These are phyloP conservation scores for Paraglomus brasilianum DNA, from an alignment of 192 early-diverging fungal genomes.

Conservation along the genomic window DNA sequence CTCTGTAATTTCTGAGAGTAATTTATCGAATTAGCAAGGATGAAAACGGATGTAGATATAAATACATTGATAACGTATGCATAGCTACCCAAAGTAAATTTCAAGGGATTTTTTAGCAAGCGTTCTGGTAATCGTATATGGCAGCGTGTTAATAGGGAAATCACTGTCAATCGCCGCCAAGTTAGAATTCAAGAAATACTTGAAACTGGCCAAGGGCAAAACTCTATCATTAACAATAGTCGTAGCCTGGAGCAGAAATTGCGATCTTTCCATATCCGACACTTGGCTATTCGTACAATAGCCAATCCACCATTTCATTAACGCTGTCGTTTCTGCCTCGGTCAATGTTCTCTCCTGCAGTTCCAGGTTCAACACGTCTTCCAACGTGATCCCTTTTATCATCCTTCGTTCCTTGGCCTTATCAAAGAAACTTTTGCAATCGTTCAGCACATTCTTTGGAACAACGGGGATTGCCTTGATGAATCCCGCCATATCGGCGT, in stretches of 20 bases:
- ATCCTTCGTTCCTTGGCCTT: conserved; percentile 46
- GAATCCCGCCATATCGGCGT: conserved; percentile 55
- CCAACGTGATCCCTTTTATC: conserved; percentile 52
- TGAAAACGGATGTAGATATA: neutral
- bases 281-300: conserved; percentile 34
- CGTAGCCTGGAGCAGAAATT: neutral
- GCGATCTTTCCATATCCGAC: neutral
- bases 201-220: too few species aligned
- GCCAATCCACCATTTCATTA: conserved; percentile 78
- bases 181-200: too few species aligned
- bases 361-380: conserved; percentile 70
- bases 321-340: conserved; percentile 56
- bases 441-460: conserved; percentile 45
- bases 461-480: conserved; percentile 66
- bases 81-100: neutral
- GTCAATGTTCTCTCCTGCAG: conserved; percentile 55
- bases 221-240: neutral
- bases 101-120: conserved; percentile 8
- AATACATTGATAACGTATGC: neutral
- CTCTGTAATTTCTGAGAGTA: conserved; percentile 3
- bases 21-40: neutral
- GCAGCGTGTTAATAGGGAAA: neutral
- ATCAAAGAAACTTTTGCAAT: conserved; percentile 55
- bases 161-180: neutral
- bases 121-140: conserved; percentile 7